These are phyloP conservation scores for Micromonas commoda DNA, from an alignment of 139 green algal genomes.

Conservation along the genomic window DNA sequence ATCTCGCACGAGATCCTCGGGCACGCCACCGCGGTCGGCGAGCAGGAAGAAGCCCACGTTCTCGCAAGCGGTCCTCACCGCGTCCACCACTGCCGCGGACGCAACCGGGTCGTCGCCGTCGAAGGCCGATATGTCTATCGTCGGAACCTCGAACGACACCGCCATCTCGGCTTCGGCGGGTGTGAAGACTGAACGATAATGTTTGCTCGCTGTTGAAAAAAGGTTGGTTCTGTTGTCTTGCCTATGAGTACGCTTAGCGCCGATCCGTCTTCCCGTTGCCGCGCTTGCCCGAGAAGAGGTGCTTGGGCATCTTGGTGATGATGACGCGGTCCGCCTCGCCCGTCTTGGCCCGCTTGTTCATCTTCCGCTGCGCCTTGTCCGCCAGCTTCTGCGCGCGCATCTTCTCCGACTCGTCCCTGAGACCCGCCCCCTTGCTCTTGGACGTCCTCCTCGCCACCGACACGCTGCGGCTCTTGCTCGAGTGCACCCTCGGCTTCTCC, in stretches of 20 bases:
- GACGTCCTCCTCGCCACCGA: constrained; percentile 39
- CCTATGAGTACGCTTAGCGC: constrained; percentile 51
- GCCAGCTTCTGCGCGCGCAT: constrained; percentile 69
- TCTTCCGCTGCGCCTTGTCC: constrained; percentile 65
- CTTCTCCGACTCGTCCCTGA: constrained; percentile 68
- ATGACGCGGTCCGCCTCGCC: constrained; percentile 65
- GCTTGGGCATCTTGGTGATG: constrained; percentile 90
- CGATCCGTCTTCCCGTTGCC: constrained; percentile 70
- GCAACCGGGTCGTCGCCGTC: background rate
- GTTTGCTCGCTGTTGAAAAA: background rate
- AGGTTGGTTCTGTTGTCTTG: background rate
- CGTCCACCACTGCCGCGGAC: background rate
- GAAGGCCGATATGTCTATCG: background rate
- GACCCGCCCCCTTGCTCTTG: constrained; percentile 39
- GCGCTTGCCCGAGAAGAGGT: constrained; percentile 87
- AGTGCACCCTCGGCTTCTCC: constrained; percentile 73
- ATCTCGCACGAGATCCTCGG: background rate
- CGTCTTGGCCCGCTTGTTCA: constrained; percentile 42
- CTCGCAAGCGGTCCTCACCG: background rate
- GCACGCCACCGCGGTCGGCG: background rate
- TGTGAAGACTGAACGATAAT: too few species aligned
- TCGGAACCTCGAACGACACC: background rate
- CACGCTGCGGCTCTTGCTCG: constrained; percentile 54
- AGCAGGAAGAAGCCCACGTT: background rate
- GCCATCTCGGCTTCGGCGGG: too few species aligned